Evolutionary conservation across 257 asterid genomes (phyloP), one percentile per base, ranked within the genome.

Genomic region (Asclepias syriaca): DNA sequence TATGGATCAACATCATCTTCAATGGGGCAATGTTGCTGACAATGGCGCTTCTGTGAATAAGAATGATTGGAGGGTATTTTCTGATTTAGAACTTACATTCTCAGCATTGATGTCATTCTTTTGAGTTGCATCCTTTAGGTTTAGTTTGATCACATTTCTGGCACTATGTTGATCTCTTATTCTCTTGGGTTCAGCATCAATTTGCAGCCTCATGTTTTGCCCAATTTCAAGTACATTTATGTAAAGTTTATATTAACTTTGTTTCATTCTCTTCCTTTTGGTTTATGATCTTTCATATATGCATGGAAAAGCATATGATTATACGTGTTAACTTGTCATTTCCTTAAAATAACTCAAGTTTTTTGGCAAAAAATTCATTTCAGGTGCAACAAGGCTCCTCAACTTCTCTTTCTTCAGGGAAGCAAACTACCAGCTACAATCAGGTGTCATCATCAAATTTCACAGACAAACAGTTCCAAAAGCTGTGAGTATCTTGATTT

Each of bases 381-480:
- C 86, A 87, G 90, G 74, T 77, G 75, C 70, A 61, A 58, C 83
- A 76, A 53, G 75, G 79, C 39, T 65, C 80, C 74, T 73, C 85
- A 22, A 69, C 80, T 49, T 64, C 85, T 75, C 74, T 82, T 61
- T 67, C 89, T 80, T 85, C 90, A 21, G 48, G 77, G 88, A 86
- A 81, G 76, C 90, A 79, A 79, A 84, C 65, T 57, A 80, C 78
- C 27, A 83, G 79, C 37, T 58, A 66, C 68, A 77, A 84, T 81
- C 85, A 72, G 85, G 81, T 81, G 83, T 77, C 83, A 58, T 68
- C 95, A 57, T 64, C 85, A 27, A 86, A 81, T 80, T 77, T 95
- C 43, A 39, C 86, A 60, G 95, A 86, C 65, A 64, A 79, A 65
- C 89, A 85, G 75, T 84, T 90, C 80, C 94, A 90, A 77, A 90